These are phyloP conservation scores for Leccinum uliginosum DNA, from an alignment of 768 basidiomycete species.

Conservation along the genomic window DNA sequence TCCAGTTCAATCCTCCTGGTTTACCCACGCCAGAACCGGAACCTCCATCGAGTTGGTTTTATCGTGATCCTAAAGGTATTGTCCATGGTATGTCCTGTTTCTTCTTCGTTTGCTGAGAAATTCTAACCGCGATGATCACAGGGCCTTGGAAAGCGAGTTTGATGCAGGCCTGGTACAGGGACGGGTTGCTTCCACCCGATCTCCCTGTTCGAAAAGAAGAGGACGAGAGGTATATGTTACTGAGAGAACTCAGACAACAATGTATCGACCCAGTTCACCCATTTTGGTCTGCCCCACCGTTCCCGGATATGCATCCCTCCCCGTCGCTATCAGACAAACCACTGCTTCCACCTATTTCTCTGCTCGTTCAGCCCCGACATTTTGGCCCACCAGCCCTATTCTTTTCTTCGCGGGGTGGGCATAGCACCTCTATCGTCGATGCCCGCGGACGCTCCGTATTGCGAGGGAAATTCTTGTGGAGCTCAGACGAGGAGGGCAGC, in stretches of 20 bases:
- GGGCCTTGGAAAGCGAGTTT: conserved; percentile 86
- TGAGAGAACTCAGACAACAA: conserved; percentile 74
- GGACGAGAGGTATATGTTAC: conserved; percentile 59
- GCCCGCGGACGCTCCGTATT: conserved; percentile 81
- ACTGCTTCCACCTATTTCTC: conserved; percentile 66
- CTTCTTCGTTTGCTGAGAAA: neutral
- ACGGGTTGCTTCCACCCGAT: conserved; percentile 76
- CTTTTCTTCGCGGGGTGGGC: conserved; percentile 85
- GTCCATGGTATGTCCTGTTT: conserved; percentile 60
- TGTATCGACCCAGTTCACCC: conserved; percentile 80
- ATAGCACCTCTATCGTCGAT: conserved; percentile 85
- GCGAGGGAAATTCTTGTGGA: conserved; percentile 79
- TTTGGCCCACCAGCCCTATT: conserved; percentile 87
- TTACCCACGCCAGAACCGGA: conserved; percentile 66
- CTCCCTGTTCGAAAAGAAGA: conserved; percentile 78
- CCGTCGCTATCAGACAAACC: conserved; percentile 43
- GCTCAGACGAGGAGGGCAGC: conserved; percentile 52
- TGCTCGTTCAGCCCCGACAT: conserved; percentile 72
- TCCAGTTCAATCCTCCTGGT: conserved; percentile 77
- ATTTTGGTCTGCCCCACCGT: conserved; percentile 49
- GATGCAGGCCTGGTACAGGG: conserved; percentile 89
- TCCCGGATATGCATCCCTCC: conserved; percentile 31
- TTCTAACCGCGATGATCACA: conserved; percentile 26
- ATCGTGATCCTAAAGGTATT: conserved; percentile 76
- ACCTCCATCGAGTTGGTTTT: conserved; percentile 75